Evolutionary conservation across 2,329 filamentous ascomycete genomes (phyloP).

Genomic region (Penicillium sp.): DNA sequence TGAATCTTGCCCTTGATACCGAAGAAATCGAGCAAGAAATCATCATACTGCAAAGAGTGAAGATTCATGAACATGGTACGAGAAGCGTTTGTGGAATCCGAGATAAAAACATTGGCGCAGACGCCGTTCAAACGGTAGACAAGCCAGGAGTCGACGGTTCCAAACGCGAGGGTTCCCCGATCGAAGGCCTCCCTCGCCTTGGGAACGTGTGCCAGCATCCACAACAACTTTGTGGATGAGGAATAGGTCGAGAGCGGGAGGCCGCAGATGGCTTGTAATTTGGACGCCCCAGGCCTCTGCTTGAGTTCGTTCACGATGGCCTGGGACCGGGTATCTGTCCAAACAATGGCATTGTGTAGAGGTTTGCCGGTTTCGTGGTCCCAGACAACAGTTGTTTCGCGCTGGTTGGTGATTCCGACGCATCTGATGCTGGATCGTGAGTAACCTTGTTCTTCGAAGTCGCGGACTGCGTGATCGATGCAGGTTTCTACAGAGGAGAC

Average conservation of each 20-base stretch:
- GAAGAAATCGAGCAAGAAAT: slow-evolving; percentile 77
- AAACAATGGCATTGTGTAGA: slow-evolving; percentile 82
- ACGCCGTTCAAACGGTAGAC: slow-evolving; percentile 77
- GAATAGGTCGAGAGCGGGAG: slow-evolving; percentile 87
- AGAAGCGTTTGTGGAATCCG: slow-evolving; percentile 84
- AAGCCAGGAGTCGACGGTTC: slow-evolving; percentile 87
- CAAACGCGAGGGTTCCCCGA: slow-evolving; percentile 75
- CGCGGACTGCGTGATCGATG: slow-evolving; percentile 71
- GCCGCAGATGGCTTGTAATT: slow-evolving; percentile 72
- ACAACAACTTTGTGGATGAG: slow-evolving; percentile 80
- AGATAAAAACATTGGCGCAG: slow-evolving; percentile 72
- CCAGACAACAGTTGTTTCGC: slow-evolving; percentile 87
- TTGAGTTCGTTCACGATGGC: slow-evolving; percentile 77
- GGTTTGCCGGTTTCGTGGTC: slow-evolving; percentile 78
- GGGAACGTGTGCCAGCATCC: slow-evolving; percentile 76
- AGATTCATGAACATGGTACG: slow-evolving; percentile 95
- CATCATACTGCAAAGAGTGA: slow-evolving; percentile 76
- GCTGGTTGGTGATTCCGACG: slow-evolving; percentile 86
- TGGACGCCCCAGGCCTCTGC: slow-evolving; percentile 65
- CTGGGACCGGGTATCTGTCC: slow-evolving; percentile 83
- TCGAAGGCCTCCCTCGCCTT: slow-evolving; percentile 75
- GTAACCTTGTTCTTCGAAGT: slow-evolving; percentile 71
- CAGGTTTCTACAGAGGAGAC: slow-evolving; percentile 75
- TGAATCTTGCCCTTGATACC: slow-evolving; percentile 72
- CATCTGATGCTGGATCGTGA: slow-evolving; percentile 68